phyloP scores from a whole-genome alignment of 768 basidiomycete species.

The Suillus hirtellus region DNA sequence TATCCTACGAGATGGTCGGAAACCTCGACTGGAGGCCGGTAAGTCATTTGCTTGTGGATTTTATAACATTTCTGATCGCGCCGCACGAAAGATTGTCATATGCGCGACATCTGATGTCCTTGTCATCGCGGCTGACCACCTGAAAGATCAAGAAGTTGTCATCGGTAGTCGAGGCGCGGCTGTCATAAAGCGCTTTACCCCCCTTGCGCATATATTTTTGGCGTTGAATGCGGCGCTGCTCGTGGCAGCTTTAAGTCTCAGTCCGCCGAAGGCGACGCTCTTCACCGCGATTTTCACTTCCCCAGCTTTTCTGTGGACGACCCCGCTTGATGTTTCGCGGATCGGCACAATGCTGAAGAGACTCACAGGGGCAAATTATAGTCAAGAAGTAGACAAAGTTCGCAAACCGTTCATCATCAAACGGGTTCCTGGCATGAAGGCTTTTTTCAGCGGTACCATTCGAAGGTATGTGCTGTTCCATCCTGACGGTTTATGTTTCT shows the following conservation, averaged over 20 bases:
- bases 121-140: neutral
- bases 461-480: no score
- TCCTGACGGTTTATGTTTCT: no score
- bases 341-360: neutral
- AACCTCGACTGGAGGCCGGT: neutral
- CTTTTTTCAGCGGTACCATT: no score
- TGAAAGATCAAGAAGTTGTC: neutral
- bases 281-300: neutral
- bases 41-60: neutral
- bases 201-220: neutral
- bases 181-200: neutral
- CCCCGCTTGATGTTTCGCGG: neutral
- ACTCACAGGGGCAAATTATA: neutral
- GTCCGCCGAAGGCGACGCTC: neutral
- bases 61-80: neutral
- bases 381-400: neutral
- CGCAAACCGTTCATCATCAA: no score
- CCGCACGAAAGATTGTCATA: neutral
- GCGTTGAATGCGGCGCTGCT: neutral
- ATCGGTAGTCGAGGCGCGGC: neutral
- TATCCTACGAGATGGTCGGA: neutral
- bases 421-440: no score
- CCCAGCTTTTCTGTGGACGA: neutral
- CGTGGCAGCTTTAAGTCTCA: neutral
- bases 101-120: neutral